Conservation (phyloP, 768 basidiomycete species). For the Panellus pusillus region DNA sequence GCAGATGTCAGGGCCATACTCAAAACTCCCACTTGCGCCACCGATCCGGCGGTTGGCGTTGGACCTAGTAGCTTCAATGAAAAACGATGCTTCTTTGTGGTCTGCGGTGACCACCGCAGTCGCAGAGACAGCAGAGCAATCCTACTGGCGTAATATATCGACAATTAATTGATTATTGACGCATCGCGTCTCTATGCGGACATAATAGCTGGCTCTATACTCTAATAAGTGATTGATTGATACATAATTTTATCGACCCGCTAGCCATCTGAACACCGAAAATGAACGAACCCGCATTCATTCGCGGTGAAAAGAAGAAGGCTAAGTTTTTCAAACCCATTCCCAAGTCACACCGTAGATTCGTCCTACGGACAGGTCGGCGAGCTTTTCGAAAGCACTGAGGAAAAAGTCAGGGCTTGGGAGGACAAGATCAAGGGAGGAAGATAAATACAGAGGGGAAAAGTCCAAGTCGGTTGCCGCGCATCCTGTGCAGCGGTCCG, state of each 20-base stretch:
- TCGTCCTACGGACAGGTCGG: slow-evolving; percentile 47
- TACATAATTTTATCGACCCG: too few species aligned
- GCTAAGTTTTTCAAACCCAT: slow-evolving; percentile 35
- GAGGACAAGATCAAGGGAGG: background rate
- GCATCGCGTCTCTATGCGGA: too few species aligned
- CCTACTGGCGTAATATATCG: slow-evolving; percentile 37
- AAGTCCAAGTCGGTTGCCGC: slow-evolving; percentile 56
- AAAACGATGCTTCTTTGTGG: slow-evolving; percentile 15
- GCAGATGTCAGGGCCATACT: slow-evolving; percentile 72
- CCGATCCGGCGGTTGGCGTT: slow-evolving; percentile 58
- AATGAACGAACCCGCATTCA: too few species aligned
- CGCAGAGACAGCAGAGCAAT: slow-evolving; percentile 33
- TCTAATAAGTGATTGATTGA: too few species aligned
- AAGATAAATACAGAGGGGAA: slow-evolving; percentile 36
- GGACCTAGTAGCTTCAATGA: slow-evolving; percentile 51
- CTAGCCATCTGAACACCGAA: too few species aligned
- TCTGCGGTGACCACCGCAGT: slow-evolving; percentile 32
- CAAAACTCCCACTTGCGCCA: slow-evolving; percentile 52
- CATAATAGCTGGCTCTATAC: too few species aligned
- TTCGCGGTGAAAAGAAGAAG: too few species aligned
- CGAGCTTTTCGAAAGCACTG: slow-evolving; percentile 52
- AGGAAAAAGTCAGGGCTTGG: background rate
- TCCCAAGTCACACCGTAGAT: slow-evolving; percentile 50
- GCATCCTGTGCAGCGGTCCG: slow-evolving; percentile 68
- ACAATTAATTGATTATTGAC: background rate